Base-by-base conservation (phyloP, 805 yeast species). In the Lipomyces yamanashiensis region DNA sequence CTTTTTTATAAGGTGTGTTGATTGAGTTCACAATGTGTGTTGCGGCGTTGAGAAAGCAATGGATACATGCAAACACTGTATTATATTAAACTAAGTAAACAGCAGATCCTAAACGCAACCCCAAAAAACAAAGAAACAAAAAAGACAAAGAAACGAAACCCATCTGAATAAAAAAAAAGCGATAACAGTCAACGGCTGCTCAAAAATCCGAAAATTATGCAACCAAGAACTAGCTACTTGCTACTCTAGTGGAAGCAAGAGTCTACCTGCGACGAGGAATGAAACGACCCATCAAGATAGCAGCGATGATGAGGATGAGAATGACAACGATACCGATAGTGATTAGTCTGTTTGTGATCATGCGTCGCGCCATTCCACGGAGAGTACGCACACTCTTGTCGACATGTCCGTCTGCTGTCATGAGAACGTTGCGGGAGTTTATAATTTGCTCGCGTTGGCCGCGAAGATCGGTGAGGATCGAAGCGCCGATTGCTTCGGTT, bases 371-470 rank as follows among this genome's bases (percentile, higher is more conserved):
- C 99, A 95, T 95, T 19, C 90, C 83, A 71, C 91, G 86, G 71
- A 95, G 80, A 0, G 98, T 95, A 62, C 89, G 84, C 61, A 95
- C 83, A 61, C 95, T 87, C 73, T 89, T 87, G 76, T 95, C 98
- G 58, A 95, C 97, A 72, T 92, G 91, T 0, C 88, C 85, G 74
- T 95, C 98, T 0, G 98, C 98, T 67, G 92, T 93, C 76, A 84
- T 84, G 56, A 95, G 79, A 34, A 63, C 68, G 71, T 88, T 89
- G 75, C 98, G 85, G 23, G 97, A 85, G 71, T 92, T 91, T 59
- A 85, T 79, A 50, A 95, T 84, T 73, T 96, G 98, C 72, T 95
- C 99, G 63, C 99, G 81, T 78, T 95, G 99, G 33, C 96, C 87
- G 65, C 97, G 82, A 69, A 95, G 79, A 74, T 93, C 97, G 71